Conservation (phyloP, 805 yeast species). For the Suhomyces canberraensis region DNA sequence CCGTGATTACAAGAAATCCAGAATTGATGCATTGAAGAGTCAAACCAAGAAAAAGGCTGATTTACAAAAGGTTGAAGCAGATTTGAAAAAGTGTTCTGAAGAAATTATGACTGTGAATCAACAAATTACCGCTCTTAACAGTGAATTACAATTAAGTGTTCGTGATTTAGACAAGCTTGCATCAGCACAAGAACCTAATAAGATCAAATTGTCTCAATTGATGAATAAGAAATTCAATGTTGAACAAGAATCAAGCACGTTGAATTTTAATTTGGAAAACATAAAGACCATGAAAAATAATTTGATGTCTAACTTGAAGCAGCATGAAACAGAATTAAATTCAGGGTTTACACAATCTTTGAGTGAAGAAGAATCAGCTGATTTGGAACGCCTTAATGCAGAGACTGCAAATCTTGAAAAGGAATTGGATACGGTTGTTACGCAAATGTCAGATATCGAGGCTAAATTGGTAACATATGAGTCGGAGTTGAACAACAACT, state of each 20-base stretch:
- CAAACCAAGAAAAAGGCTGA: slow-evolving; percentile 53
- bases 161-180: slow-evolving; percentile 43
- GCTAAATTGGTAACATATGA: slow-evolving; percentile 44
- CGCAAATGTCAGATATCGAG: slow-evolving; percentile 43
- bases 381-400: slow-evolving; percentile 32
- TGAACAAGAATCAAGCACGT: slow-evolving; percentile 42
- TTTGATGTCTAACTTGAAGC: slow-evolving; percentile 36
- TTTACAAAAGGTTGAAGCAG: slow-evolving; percentile 35
- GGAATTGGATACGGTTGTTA: slow-evolving; percentile 39
- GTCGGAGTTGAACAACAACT: slow-evolving; percentile 57
- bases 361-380: slow-evolving; percentile 45
- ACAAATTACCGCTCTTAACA: slow-evolving; percentile 49
- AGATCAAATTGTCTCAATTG: slow-evolving; percentile 40
- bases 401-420: slow-evolving; percentile 38
- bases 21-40: slow-evolving; percentile 65
- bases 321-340: slow-evolving; percentile 47
- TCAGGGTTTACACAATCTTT: slow-evolving; percentile 55
- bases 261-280: slow-evolving; percentile 34
- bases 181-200: slow-evolving; percentile 41
- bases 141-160: slow-evolving; percentile 34
- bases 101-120: slow-evolving; percentile 47
- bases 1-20: slow-evolving; percentile 61
- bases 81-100: slow-evolving; percentile 35
- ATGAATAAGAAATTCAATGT: slow-evolving; percentile 39
- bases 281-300: slow-evolving; percentile 31